Conservation (phyloP, 257 asterid species). For the Paraleonurus japonicus region DNA sequence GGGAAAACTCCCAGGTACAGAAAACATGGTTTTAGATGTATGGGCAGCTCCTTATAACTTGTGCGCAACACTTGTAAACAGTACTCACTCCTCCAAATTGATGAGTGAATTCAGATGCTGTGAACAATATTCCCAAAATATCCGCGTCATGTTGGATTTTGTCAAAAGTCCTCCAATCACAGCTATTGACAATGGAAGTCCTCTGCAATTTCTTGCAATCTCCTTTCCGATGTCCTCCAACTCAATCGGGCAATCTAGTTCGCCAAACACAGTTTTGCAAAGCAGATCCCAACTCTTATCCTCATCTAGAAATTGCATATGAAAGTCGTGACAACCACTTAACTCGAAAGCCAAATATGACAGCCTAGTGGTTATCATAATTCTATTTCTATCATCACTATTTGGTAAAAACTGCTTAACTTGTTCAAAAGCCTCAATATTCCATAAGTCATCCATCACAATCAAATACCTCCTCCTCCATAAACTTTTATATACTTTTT, state of each 20-base stretch:
- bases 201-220: conserved; percentile 2
- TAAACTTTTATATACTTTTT: no score
- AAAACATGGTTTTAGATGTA: not conserved
- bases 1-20: not conserved
- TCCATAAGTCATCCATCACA: no score
- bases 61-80: not conserved
- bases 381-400: no score
- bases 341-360: not conserved
- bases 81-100: not conserved
- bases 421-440: no score
- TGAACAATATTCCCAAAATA: not conserved
- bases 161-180: conserved; percentile 5
- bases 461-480: no score
- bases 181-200: conserved; percentile 13
- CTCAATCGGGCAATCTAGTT: not conserved
- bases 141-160: not conserved
- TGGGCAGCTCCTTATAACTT: not conserved
- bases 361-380: no score
- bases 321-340: not conserved
- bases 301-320: not conserved
- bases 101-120: not conserved
- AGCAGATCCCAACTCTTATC: not conserved
- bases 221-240: not conserved
- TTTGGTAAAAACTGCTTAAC: no score
- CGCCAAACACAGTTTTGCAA: not conserved